These are phyloP conservation scores for Papiliotrema laurentii DNA, from an alignment of 1,284 basidiomycete species.

Conservation along the genomic window DNA sequence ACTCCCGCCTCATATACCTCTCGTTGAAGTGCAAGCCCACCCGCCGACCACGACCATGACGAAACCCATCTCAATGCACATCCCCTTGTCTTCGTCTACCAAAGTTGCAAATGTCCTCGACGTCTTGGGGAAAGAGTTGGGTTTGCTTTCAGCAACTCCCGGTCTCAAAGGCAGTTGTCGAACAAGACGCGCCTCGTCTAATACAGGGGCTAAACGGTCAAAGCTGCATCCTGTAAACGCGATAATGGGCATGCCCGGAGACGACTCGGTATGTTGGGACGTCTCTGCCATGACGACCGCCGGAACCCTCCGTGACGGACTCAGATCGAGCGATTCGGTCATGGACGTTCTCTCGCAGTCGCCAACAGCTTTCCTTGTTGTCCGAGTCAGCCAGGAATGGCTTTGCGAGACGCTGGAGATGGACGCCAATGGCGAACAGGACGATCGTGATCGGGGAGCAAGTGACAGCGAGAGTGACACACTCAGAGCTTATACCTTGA, in stretches of 20 bases:
- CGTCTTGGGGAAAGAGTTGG: conserved; percentile 9
- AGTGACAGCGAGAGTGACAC: conserved; percentile 10
- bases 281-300: not conserved
- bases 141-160: conserved; percentile 12
- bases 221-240: not conserved
- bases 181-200: no score
- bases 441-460: conserved; percentile 2
- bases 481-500: conserved; percentile 14
- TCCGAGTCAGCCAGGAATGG: conserved; percentile 20
- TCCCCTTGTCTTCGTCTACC: conserved; percentile 6
- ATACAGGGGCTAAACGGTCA: not conserved
- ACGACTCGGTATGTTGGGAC: not conserved
- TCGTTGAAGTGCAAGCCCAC: conserved; percentile 6
- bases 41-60: conserved; percentile 17
- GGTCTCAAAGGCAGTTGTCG: conserved; percentile 14
- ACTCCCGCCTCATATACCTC: conserved; percentile 4
- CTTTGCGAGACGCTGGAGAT: conserved; percentile 13
- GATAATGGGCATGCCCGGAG: not conserved
- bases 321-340: no score
- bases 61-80: conserved; percentile 4
- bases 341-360: not conserved
- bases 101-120: conserved; percentile 11
- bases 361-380: not conserved
- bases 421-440: not conserved
- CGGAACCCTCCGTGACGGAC: not conserved